phyloP scores from a whole-genome alignment of 2,329 filamentous ascomycete genomes.

The Tympanopsis confertula region DNA sequence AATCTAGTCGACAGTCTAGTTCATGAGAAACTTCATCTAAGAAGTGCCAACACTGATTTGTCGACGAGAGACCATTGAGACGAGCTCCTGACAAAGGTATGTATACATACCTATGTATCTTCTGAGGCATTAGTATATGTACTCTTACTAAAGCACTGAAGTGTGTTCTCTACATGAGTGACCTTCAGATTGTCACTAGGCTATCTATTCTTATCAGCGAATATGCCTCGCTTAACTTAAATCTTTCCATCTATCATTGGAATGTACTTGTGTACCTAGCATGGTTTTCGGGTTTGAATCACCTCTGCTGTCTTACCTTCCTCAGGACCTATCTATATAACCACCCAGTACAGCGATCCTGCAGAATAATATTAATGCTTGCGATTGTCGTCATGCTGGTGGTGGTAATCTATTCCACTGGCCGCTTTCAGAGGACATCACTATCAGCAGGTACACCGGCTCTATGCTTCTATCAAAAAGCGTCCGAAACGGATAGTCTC shows the following conservation, averaged over 20 bases:
- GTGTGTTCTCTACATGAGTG: conserved; percentile 5
- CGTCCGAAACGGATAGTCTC: background rate
- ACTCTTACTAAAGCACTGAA: too few species aligned
- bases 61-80: too few species aligned
- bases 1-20: too few species aligned
- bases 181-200: conserved; percentile 17
- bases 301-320: conserved; percentile 10
- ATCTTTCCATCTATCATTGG: conserved; percentile 15
- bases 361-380: background rate
- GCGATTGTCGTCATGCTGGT: background rate
- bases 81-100: too few species aligned
- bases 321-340: conserved; percentile 4
- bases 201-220: conserved; percentile 15
- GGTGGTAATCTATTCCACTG: background rate
- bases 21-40: too few species aligned
- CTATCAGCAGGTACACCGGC: too few species aligned
- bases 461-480: too few species aligned
- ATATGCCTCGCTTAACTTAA: conserved; percentile 9
- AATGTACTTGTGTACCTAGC: conserved; percentile 14
- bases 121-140: too few species aligned
- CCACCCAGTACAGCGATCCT: background rate
- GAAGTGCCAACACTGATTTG: too few species aligned
- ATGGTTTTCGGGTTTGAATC: conserved; percentile 19
- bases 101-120: too few species aligned
- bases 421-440: background rate